A percentile compares a stretch with the other conserved stretches of the same genome.
These are phyloP conservation scores for Triticum dicoccoides DNA, from an alignment of 176 grass and related monocot genomes.

Conservation along the genomic window DNA sequence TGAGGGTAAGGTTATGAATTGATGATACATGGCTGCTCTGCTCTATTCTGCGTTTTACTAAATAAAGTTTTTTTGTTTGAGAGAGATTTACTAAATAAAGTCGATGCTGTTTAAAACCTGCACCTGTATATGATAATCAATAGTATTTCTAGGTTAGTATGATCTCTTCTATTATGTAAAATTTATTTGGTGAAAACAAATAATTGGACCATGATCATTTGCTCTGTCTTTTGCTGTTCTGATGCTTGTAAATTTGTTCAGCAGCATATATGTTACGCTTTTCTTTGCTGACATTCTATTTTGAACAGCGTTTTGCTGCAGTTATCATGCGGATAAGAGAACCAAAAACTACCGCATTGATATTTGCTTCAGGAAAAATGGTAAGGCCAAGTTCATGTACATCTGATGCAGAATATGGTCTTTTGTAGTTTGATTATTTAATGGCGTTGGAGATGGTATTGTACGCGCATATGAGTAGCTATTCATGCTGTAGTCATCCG, in stretches of 20 bases:
- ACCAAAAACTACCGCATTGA: constrained; percentile 73
- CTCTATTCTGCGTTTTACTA: not conserved
- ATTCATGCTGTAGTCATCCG: not conserved
- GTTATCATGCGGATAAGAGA: constrained; percentile 90
- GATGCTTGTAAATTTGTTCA: not conserved
- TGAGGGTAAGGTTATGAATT: not conserved
- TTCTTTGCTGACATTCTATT: not conserved
- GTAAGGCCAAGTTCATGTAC: constrained; percentile 26
- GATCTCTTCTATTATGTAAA: not conserved
- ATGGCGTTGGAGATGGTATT: not conserved
- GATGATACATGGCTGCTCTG: not conserved
- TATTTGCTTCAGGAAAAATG: constrained; percentile 85
- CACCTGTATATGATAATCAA: not conserved
- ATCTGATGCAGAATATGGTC: not conserved
- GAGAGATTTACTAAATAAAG: not conserved
- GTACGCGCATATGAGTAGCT: not conserved
- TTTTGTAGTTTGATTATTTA: not conserved
- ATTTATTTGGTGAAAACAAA: not conserved
- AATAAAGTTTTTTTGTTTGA: not conserved
- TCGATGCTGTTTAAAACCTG: not conserved
- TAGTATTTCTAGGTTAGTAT: not conserved
- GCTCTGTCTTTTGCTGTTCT: not conserved
- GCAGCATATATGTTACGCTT: not conserved
- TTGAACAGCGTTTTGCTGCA: constrained; percentile 71
- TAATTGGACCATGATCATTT: not conserved